Evolutionary conservation across 2,329 filamentous ascomycete species (phyloP).

Genomic region (Sporothrix variecibatus): DNA sequence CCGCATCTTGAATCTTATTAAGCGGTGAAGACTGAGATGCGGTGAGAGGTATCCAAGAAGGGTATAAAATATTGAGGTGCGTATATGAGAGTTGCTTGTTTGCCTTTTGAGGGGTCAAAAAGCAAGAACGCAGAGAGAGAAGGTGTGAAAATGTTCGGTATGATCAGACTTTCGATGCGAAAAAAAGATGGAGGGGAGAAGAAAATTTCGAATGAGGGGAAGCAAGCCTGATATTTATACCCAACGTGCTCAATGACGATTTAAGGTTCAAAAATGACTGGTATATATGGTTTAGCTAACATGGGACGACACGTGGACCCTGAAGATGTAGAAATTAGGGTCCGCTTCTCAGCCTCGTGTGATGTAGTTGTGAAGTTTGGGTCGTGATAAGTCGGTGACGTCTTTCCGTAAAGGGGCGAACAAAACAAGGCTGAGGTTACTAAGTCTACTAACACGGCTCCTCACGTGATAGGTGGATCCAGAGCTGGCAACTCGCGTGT

Average conservation of each 20-base stretch:
- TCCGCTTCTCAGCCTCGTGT: no score
- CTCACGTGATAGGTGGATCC: conserved; percentile 14
- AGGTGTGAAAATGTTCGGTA: not conserved
- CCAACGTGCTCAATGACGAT: not conserved
- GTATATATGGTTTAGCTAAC: not conserved
- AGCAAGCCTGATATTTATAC: not conserved
- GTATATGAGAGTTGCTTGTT: not conserved
- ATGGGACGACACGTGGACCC: not conserved
- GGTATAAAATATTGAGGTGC: not conserved
- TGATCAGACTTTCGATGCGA: not conserved
- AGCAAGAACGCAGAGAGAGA: not conserved
- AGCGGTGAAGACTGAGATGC: not conserved
- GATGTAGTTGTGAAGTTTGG: not conserved
- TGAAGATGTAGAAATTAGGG: not conserved
- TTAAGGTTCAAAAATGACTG: not conserved
- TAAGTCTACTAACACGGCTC: not conserved
- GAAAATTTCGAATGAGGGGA: not conserved
- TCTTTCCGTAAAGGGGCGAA: conserved; percentile 1
- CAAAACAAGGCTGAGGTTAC: not conserved
- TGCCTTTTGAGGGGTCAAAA: not conserved
- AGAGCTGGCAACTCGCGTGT: no score
- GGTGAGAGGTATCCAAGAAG: not conserved
- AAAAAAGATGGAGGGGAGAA: not conserved
- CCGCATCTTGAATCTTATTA: not conserved
- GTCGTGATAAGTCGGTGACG: not conserved